A percentile compares a stretch with the other conserved stretches of the same genome.
Evolutionary conservation across 2,329 filamentous ascomycete genomes (phyloP).

Genomic region (Paecilomyces sp.): DNA sequence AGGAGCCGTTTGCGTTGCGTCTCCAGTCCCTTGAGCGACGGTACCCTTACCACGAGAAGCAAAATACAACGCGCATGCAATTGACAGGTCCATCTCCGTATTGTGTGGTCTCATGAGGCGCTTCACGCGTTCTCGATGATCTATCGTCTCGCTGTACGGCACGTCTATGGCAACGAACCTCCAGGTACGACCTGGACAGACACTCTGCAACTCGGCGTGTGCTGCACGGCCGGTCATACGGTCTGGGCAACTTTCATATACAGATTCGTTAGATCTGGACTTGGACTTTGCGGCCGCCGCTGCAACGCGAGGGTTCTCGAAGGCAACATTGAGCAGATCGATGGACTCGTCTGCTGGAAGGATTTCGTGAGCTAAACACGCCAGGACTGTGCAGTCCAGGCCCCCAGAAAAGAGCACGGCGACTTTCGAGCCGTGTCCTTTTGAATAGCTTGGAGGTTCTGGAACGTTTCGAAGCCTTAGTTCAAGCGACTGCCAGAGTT

Average conservation of each 20-base stretch:
- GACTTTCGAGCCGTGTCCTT: conserved; percentile 37
- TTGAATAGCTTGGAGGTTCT: conserved; percentile 38
- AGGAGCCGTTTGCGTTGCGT: conserved; percentile 9
- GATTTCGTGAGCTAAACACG: conserved; percentile 70
- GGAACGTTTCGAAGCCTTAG: conserved; percentile 62
- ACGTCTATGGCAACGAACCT: conserved; percentile 76
- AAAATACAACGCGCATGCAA: conserved; percentile 90
- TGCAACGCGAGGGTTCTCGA: conserved; percentile 79
- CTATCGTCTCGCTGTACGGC: conserved; percentile 65
- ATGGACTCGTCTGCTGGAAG: conserved; percentile 62
- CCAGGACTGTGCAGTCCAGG: conserved; percentile 84
- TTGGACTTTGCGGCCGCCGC: conserved; percentile 36
- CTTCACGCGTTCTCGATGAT: conserved; percentile 63
- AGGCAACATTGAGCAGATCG: conserved; percentile 91
- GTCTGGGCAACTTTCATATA: conserved; percentile 82
- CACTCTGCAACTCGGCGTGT: conserved; percentile 61
- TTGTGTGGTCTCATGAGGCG: conserved; percentile 85
- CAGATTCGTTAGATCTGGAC: conserved; percentile 12
- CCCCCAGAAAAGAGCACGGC: conserved; percentile 91
- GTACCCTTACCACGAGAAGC: conserved; percentile 66
- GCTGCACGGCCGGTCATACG: conserved; percentile 78
- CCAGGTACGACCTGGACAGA: conserved; percentile 68
- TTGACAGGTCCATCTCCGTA: conserved; percentile 98
- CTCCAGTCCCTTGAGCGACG: conserved; percentile 25
- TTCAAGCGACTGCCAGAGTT: conserved; percentile 55